Evolutionary conservation across 371 early-diverging fungal genomes (phyloP).

Genomic region (Globomyces sp.): DNA sequence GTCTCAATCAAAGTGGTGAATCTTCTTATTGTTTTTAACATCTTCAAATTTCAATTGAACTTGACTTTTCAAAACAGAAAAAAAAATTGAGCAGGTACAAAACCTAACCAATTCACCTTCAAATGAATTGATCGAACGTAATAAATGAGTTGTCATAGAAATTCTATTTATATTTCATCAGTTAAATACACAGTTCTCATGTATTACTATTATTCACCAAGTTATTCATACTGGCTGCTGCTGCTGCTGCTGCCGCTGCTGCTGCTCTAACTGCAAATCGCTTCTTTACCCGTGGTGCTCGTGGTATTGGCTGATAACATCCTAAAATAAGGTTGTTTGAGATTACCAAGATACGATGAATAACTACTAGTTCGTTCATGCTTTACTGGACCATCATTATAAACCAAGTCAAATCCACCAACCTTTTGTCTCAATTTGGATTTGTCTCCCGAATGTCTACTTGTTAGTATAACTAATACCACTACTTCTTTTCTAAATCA

Average conservation of each 20-base stretch:
- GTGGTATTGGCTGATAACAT: slow-evolving; percentile 48
- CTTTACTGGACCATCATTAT: slow-evolving; percentile 57
- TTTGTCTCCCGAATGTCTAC: slow-evolving; percentile 21
- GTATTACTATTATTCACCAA: no score
- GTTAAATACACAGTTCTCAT: no score
- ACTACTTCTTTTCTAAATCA: slow-evolving; percentile 48
- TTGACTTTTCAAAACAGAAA: no score
- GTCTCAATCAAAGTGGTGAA: no score
- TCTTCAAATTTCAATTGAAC: no score
- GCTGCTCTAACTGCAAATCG: slow-evolving; percentile 22
- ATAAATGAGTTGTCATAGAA: no score
- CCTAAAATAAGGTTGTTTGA: slow-evolving; percentile 21
- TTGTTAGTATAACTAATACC: slow-evolving; percentile 8
- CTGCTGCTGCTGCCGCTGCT: background rate
- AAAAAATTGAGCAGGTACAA: no score
- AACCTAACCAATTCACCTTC: no score
- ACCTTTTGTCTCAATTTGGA: slow-evolving; percentile 37
- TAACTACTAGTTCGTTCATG: slow-evolving; percentile 49
- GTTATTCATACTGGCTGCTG: no score
- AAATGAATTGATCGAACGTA: no score
- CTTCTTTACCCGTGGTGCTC: slow-evolving; percentile 48
- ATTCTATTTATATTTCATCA: no score
- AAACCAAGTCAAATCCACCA: slow-evolving; percentile 60
- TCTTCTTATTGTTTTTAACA: no score
- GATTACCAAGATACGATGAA: slow-evolving; percentile 43